Percentiles rank a stretch among this genome's conserved stretches.
These are phyloP conservation scores for Alternaria tenuissima DNA, from an alignment of 2,329 filamentous ascomycete species.

Conservation along the genomic window DNA sequence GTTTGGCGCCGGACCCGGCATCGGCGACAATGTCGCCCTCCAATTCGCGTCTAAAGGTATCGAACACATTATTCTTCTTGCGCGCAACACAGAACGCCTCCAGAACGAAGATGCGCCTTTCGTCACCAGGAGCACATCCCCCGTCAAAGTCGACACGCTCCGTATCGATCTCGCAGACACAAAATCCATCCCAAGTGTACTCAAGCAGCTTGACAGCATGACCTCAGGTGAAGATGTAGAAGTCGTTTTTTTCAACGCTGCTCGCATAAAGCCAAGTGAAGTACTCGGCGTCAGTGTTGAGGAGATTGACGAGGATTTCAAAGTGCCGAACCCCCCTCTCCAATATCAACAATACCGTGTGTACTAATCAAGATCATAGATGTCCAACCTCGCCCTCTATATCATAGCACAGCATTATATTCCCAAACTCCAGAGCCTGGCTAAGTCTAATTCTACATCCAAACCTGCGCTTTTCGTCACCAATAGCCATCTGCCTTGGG, in stretches of 20 bases:
- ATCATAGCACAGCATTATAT: constrained; percentile 58
- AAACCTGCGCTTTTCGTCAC: constrained; percentile 61
- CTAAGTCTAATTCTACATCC: constrained; percentile 35
- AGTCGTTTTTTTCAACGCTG: constrained; percentile 63
- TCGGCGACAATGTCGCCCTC: constrained; percentile 54
- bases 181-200: constrained; percentile 46
- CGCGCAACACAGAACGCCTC: constrained; percentile 55
- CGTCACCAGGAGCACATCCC: constrained; percentile 40
- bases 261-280: constrained; percentile 55
- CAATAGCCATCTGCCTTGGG: constrained; percentile 57
- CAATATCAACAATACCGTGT: not conserved
- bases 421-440: constrained; percentile 50
- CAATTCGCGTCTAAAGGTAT: constrained; percentile 57
- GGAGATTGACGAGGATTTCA: constrained; percentile 61
- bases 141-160: constrained; percentile 54
- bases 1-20: constrained; percentile 60
- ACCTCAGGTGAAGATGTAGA: constrained; percentile 51
- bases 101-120: constrained; percentile 44
- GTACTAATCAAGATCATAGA: constrained; percentile 38
- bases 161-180: constrained; percentile 56
- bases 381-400: constrained; percentile 60
- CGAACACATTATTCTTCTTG: constrained; percentile 59
- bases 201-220: constrained; percentile 53
- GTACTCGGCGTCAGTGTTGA: constrained; percentile 55
- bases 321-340: constrained; percentile 43